Percentiles rank a stretch among this genome's conserved stretches.
Conservation (phyloP, 2,329 filamentous ascomycete species). For the Alternaria panax region DNA sequence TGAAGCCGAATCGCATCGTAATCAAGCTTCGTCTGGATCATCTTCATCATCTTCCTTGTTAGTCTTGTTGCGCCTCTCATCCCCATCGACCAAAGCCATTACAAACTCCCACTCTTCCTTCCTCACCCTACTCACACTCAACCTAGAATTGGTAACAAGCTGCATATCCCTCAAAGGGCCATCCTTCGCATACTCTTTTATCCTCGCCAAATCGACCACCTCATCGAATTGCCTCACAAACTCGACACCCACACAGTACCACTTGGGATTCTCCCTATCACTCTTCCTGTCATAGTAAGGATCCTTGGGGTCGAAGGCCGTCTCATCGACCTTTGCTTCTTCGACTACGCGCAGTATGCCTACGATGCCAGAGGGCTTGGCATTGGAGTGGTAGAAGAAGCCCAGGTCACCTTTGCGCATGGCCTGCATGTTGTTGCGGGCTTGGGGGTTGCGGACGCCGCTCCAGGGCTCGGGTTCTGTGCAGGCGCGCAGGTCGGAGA, state of each 20-base stretch:
- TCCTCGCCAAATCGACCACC: constrained; percentile 73
- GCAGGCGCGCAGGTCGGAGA: constrained; percentile 81
- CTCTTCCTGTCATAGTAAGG: constrained; percentile 87
- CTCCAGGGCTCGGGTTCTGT: constrained; percentile 88
- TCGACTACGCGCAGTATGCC: constrained; percentile 88
- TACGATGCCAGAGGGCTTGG: constrained; percentile 85
- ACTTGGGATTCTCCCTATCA: constrained; percentile 73
- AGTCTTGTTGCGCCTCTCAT: constrained; percentile 4
- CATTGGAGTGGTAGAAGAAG: constrained; percentile 98
- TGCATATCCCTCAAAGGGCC: constrained; percentile 77
- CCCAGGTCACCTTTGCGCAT: constrained; percentile 93
- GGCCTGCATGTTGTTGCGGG: constrained; percentile 85
- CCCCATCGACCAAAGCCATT: constrained; percentile 56
- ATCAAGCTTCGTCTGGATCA: background rate
- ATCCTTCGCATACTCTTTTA: constrained; percentile 68
- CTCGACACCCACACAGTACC: constrained; percentile 88
- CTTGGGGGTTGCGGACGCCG: constrained; percentile 64
- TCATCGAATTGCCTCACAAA: constrained; percentile 83
- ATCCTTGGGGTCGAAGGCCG: constrained; percentile 73
- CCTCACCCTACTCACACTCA: constrained; percentile 79
- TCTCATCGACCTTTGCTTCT: constrained; percentile 81
- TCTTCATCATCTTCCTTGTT: background rate
- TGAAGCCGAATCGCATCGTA: background rate
- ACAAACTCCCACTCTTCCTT: constrained; percentile 71
- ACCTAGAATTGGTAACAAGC: constrained; percentile 78